Percentiles rank a stretch among this genome's conserved stretches.
Conservation (phyloP, 2,329 filamentous ascomycete genomes). For the Akanthomyces uredinophilus region DNA sequence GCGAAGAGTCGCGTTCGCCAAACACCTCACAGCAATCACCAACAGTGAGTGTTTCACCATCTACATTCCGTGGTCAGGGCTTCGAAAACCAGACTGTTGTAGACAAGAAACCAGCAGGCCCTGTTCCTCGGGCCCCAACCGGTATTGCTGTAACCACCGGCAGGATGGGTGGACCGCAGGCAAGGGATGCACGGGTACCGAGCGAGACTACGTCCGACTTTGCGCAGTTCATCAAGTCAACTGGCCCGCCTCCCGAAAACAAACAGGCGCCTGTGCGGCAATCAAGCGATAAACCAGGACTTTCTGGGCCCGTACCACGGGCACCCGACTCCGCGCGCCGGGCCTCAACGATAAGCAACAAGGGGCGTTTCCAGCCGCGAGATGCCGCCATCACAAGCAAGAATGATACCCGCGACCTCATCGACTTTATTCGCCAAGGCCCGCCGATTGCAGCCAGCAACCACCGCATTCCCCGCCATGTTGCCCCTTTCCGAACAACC, state of each 20-base stretch:
- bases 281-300: conserved; percentile 17
- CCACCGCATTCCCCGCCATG: conserved; percentile 72
- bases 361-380: conserved; percentile 62
- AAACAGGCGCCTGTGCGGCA: conserved; percentile 33
- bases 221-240: conserved; percentile 83
- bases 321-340: conserved; percentile 26
- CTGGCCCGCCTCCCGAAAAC: conserved; percentile 49
- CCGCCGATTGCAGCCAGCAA: conserved; percentile 54
- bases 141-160: conserved; percentile 20
- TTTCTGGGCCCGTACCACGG: conserved; percentile 20
- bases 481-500: conserved; percentile 78
- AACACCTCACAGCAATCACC: conserved; percentile 43
- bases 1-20: conserved; percentile 39
- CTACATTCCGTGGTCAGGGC: conserved; percentile 11
- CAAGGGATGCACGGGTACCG: conserved; percentile 68
- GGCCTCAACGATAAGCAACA: conserved; percentile 37
- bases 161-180: conserved; percentile 26
- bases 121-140: conserved; percentile 21
- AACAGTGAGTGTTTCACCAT: conserved; percentile 1
- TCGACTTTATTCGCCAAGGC: conserved; percentile 90
- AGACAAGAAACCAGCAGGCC: conserved; percentile 19
- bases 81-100: conserved; percentile 10
- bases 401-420: conserved; percentile 76
- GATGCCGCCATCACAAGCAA: conserved; percentile 59
- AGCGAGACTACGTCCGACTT: conserved; percentile 74